Base-by-base conservation (phyloP, 2,329 filamentous ascomycete genomes). In the Incumbomyces delicatus region DNA sequence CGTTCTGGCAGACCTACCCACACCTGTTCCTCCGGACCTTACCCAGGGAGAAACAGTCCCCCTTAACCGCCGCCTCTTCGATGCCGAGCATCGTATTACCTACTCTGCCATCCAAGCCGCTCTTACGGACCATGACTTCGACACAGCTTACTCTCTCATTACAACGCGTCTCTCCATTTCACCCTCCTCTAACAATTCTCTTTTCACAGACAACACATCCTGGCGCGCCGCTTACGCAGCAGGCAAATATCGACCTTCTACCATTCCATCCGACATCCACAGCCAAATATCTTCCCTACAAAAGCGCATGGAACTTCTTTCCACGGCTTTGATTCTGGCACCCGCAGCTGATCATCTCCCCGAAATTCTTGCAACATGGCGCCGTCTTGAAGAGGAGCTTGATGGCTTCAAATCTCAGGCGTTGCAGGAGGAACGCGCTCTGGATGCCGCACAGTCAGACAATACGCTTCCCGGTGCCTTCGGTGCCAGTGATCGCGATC, bases 91-190 rank as follows among this genome's bases (percentile, higher is more conserved):
- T 29, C 66, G 69, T 35, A 67, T 73, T 36, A 71, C 64, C 38
- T 67, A 66, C 31, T 63, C 69, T 44, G 68, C 70, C 35, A 68
- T 71, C 43, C 64, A 64, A 32, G 67, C 68, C 2, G 68, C 69
- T n/a, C 59, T 71, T 3, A 51, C 58, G 37, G 60, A 63, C 22
- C 58, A 69, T 51, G 68, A 71, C 50, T 71, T 72, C 46, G 77
- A 80, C 52, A 83, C 79, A 1, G 79, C 79, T 6, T 82, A 83
- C 60, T 81, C 78, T 5, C 81, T 81, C 59, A 76, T 82, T 41
- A 70, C 80, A 44, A 81, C 77, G 38, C 71, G 77, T 37, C 67
- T 83, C 8, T 53, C 61, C 37, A 61, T 51, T 16, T 53, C 62
- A 27, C 52, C 62, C 3, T 49, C 56, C 29, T 35, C 38, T 31